Percentiles rank a stretch among this genome's conserved stretches.
These are phyloP conservation scores for Zygnema circumcarinatum DNA, from an alignment of 139 green algal genomes.

Conservation along the genomic window DNA sequence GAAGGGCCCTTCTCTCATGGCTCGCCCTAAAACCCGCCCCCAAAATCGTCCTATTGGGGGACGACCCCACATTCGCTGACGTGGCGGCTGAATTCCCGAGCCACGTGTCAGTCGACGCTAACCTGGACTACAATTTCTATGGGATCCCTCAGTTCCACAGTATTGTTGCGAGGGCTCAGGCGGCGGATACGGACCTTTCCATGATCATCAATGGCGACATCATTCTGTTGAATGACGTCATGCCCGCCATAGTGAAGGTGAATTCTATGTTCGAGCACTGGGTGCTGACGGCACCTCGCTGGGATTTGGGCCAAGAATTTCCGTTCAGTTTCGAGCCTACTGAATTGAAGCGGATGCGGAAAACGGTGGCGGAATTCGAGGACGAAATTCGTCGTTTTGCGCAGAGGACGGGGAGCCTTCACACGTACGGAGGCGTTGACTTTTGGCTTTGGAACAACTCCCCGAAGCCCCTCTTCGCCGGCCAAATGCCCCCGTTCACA, in stretches of 20 bases:
- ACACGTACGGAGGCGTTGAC: conserved; percentile 41
- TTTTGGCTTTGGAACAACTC: conserved; percentile 55
- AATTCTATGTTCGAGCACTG: neutral
- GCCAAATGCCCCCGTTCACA: conserved; percentile 38
- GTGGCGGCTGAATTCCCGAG: conserved; percentile 23
- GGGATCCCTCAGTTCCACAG: conserved; percentile 42
- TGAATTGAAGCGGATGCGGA: neutral
- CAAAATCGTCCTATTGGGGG: conserved; percentile 32
- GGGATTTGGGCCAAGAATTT: neutral
- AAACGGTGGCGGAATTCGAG: neutral
- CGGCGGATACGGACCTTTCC: conserved; percentile 16
- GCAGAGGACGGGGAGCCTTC: neutral
- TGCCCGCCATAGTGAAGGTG: neutral
- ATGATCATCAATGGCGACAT: conserved; percentile 44
- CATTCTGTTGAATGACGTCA: conserved; percentile 22
- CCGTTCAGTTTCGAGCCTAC: neutral
- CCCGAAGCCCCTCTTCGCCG: conserved; percentile 12
- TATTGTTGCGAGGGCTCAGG: conserved; percentile 18
- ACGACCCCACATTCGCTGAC: conserved; percentile 30
- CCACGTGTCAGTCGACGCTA: neutral
- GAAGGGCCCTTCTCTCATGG: conserved; percentile 41
- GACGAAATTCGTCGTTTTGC: conserved; percentile 20
- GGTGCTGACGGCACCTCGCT: conserved; percentile 19
- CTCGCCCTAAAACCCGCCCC: conserved; percentile 26
- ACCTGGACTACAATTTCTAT: conserved; percentile 37